Evolutionary conservation across 176 grass and related monocot genomes (phyloP).

Genomic region (Coix lacrymajobi): DNA sequence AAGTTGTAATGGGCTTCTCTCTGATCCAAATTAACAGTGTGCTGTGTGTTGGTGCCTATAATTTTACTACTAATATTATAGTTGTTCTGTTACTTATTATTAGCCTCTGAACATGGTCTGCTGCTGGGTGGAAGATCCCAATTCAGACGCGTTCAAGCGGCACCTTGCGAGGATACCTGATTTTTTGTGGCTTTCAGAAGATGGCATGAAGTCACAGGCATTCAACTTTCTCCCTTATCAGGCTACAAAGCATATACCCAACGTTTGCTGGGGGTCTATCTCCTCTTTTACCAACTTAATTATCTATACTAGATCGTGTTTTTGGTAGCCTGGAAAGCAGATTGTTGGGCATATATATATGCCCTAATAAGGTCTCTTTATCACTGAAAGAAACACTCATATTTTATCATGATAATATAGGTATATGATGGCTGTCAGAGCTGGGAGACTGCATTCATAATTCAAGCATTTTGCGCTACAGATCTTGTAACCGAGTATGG

Average conservation of each 20-base stretch:
- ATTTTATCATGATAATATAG: conserved; percentile 2
- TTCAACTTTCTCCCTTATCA: too few species aligned
- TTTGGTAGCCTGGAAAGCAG: too few species aligned
- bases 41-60: too few species aligned
- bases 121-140: conserved; percentile 69
- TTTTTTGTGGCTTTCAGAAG: conserved; percentile 75
- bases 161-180: conserved; percentile 73
- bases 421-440: conserved; percentile 76
- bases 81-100: too few species aligned
- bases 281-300: too few species aligned
- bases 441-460: conserved; percentile 79
- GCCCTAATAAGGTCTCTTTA: too few species aligned
- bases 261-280: too few species aligned
- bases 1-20: too few species aligned
- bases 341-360: too few species aligned
- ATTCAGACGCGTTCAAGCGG: conserved; percentile 64
- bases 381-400: background rate
- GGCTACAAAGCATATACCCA: too few species aligned
- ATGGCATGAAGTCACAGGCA: conserved; percentile 88
- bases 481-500: conserved; percentile 49
- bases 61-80: too few species aligned
- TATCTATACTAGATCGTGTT: too few species aligned
- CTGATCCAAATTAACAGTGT: background rate
- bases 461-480: conserved; percentile 67
- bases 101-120: conserved; percentile 75